phyloP scores from a whole-genome alignment of 1,139 yeast species.

The Blastobotrys buckinghamii region DNA sequence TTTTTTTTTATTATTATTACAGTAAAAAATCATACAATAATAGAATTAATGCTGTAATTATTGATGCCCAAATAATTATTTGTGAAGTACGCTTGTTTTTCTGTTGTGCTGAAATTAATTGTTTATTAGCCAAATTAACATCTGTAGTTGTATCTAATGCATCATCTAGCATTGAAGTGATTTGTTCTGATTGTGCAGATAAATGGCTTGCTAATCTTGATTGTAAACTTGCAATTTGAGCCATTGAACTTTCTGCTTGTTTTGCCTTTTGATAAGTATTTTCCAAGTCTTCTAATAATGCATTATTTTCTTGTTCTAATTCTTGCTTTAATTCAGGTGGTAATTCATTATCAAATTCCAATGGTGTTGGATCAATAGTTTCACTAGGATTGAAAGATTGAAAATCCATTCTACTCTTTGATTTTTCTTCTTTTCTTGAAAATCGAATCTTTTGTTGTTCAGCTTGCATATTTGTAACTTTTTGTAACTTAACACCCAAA shows the following conservation, averaged over 20 bases:
- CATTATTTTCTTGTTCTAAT: conserved; percentile 66
- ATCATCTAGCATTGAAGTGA: conserved; percentile 59
- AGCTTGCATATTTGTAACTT: conserved; percentile 32
- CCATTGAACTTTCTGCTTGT: conserved; percentile 64
- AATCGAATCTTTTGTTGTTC: conserved; percentile 35
- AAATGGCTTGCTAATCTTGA: conserved; percentile 72
- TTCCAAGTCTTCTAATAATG: conserved; percentile 62
- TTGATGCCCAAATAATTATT: conserved; percentile 54
- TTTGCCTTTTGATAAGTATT: conserved; percentile 35
- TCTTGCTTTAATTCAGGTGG: conserved; percentile 62
- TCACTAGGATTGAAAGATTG: background rate
- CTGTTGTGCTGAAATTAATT: conserved; percentile 63
- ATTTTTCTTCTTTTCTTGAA: conserved; percentile 31
- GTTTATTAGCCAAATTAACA: conserved; percentile 67
- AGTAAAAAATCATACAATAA: conserved; percentile 58
- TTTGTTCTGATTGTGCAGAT: conserved; percentile 68
- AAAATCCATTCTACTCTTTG: conserved; percentile 26
- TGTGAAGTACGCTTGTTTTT: conserved; percentile 68
- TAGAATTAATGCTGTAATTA: conserved; percentile 56
- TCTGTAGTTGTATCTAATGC: conserved; percentile 67
- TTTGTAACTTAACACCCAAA: conserved; percentile 29
- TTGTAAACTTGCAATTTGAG: conserved; percentile 75
- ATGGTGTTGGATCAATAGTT: conserved; percentile 8
- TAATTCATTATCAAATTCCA: conserved; percentile 26
- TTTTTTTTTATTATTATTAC: conserved; percentile 18